Evolutionary conservation across 192 early-diverging fungal species (phyloP).

Genomic region (Coemansia sp.): DNA sequence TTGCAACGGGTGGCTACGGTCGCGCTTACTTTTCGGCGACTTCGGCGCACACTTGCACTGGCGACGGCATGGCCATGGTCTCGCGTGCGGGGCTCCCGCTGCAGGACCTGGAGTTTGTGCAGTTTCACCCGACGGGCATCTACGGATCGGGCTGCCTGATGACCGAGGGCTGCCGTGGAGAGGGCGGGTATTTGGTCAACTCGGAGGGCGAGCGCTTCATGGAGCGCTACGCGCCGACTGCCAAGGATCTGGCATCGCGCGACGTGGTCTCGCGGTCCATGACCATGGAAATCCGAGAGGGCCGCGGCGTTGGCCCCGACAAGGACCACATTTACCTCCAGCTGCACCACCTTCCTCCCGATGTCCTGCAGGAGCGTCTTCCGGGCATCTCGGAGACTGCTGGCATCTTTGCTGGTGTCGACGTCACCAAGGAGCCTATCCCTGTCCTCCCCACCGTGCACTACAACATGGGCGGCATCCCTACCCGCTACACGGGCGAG

Average conservation of each 20-base stretch:
- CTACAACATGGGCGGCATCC: conserved; percentile 99
- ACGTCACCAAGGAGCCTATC: conserved; percentile 99
- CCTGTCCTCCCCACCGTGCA: conserved; percentile 98
- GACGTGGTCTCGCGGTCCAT: conserved; percentile 98
- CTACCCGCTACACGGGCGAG: conserved; percentile 95
- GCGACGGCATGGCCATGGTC: conserved; percentile 99
- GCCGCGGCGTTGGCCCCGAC: conserved; percentile 93
- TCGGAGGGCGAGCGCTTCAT: conserved; percentile 96
- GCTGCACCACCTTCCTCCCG: conserved; percentile 89
- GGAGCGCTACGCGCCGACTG: conserved; percentile 98
- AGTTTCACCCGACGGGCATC: conserved; percentile 99
- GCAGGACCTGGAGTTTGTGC: conserved; percentile 98
- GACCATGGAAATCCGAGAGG: conserved; percentile 97
- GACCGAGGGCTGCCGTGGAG: conserved; percentile 94
- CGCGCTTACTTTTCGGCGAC: conserved; percentile 98
- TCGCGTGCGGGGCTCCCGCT: conserved; percentile 92
- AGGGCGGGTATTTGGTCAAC: conserved; percentile 96
- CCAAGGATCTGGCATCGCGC: conserved; percentile 96
- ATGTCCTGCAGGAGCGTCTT: conserved; percentile 85
- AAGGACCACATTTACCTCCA: conserved; percentile 96
- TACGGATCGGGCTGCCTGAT: conserved; percentile 97
- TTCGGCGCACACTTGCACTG: conserved; percentile 97
- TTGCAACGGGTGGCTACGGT: conserved; percentile 99
- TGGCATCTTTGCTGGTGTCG: conserved; percentile 95
- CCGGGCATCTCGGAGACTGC: conserved; percentile 99